Evolutionary conservation across 176 grass and related monocot genomes (phyloP).

Genomic region (Oryza punctata): DNA sequence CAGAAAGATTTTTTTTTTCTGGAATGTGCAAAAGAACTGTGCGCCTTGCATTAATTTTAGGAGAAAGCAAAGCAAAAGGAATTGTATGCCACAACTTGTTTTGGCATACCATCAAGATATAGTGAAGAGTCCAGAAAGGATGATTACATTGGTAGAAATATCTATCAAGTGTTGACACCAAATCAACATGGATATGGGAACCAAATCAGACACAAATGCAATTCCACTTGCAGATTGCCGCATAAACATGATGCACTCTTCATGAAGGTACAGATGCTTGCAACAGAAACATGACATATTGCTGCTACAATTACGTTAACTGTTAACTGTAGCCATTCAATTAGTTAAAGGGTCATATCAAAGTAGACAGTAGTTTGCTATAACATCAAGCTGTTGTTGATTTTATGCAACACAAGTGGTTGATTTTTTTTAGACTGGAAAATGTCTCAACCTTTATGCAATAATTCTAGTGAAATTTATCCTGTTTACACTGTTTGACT

Average conservation of each 20-base stretch:
- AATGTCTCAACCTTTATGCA: conserved; percentile 13
- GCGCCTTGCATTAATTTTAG: background rate
- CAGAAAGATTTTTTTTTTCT: background rate
- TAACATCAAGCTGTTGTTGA: background rate
- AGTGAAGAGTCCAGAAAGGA: background rate
- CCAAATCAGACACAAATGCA: conserved; percentile 50
- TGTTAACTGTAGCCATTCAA: background rate
- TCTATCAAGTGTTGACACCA: conserved; percentile 22
- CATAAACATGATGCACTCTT: conserved; percentile 25
- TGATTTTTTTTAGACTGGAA: background rate
- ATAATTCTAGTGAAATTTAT: conserved; percentile 3
- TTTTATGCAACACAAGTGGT: background rate
- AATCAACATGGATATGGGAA: conserved; percentile 49
- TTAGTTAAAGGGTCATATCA: background rate
- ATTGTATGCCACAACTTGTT: conserved; percentile 38
- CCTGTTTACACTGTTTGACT: conserved; percentile 15
- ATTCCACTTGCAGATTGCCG: conserved; percentile 32
- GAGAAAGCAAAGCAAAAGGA: background rate
- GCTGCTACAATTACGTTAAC: background rate
- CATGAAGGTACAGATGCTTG: conserved; percentile 25
- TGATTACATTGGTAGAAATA: conserved; percentile 31
- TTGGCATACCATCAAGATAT: background rate
- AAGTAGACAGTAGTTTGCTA: conserved; percentile 26
- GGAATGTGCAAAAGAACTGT: background rate
- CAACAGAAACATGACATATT: background rate